These are phyloP conservation scores for Ricinus communis DNA, from an alignment of 345 rosid genomes.

Conservation along the genomic window DNA sequence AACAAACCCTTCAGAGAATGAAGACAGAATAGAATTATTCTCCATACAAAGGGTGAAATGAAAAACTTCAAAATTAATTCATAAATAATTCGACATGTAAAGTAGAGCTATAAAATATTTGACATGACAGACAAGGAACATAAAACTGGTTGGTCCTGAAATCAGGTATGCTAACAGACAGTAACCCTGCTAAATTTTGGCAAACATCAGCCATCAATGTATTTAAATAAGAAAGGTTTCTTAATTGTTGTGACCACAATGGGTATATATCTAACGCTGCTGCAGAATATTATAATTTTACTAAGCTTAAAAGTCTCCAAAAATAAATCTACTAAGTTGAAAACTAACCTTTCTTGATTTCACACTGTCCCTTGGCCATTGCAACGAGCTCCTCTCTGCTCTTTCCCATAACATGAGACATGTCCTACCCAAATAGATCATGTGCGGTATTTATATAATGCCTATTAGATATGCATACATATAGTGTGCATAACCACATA, in stretches of 20 bases:
- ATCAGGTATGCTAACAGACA: too few relatives aligned
- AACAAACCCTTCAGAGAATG: not conserved
- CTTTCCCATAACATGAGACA: slow-evolving; percentile 87
- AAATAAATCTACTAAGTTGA: slow-evolving; percentile 1
- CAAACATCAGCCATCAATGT: not conserved
- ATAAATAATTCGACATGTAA: not conserved
- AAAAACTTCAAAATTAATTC: not conserved
- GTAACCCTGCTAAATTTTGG: not conserved
- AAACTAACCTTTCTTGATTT: slow-evolving; percentile 57
- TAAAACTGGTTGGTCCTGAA: too few relatives aligned
- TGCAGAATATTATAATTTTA: not conserved
- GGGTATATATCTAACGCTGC: not conserved
- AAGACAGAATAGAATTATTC: not conserved
- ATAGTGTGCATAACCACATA: not conserved
- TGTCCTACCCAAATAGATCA: slow-evolving; percentile 47
- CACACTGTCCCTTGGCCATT: slow-evolving; percentile 56
- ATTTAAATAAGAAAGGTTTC: too few relatives aligned
- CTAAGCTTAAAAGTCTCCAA: too few relatives aligned
- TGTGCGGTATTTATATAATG: slow-evolving; percentile 6
- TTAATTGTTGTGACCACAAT: too few relatives aligned
- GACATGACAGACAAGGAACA: not conserved
- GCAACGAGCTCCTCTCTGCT: slow-evolving; percentile 90
- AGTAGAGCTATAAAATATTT: not conserved
- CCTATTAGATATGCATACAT: not conserved
- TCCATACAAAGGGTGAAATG: not conserved